Conservation (phyloP, 2,329 filamentous ascomycete species). For the Ciborinia camelliae region DNA sequence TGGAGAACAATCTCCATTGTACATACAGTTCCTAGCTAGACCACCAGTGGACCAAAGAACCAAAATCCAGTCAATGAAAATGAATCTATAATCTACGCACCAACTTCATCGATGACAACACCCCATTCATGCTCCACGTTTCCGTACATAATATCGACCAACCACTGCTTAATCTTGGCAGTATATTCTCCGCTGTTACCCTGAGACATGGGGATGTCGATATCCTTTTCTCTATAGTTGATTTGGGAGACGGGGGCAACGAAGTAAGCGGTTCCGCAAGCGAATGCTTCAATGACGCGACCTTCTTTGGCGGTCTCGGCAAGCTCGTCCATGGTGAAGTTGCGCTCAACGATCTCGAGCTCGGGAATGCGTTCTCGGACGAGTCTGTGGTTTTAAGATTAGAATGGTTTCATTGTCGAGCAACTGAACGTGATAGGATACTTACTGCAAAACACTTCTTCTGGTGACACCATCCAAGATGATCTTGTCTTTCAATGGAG, state of each 20-base stretch:
- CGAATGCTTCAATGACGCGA: constrained; percentile 78
- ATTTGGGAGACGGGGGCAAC: constrained; percentile 66
- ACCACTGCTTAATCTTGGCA: constrained; percentile 61
- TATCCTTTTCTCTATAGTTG: constrained; percentile 62
- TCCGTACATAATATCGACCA: constrained; percentile 69
- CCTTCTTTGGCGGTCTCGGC: constrained; percentile 69
- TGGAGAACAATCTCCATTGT: not conserved
- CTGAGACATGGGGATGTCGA: constrained; percentile 58
- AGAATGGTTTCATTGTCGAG: not conserved
- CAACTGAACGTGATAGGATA: constrained; percentile 34
- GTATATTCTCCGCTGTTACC: constrained; percentile 55
- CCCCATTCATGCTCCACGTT: constrained; percentile 61
- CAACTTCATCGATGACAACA: constrained; percentile 59
- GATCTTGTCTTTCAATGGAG: constrained; percentile 75
- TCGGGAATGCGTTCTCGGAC: constrained; percentile 17
- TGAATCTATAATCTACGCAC: not conserved
- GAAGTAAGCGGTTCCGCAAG: constrained; percentile 80
- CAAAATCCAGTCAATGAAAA: not conserved
- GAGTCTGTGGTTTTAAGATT: constrained; percentile 5
- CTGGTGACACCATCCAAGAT: constrained; percentile 90
- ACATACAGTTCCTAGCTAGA: not conserved
- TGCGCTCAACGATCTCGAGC: constrained; percentile 73
- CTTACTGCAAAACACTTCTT: constrained; percentile 72
- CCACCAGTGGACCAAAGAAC: not conserved
- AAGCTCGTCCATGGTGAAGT: constrained; percentile 78